These are phyloP conservation scores for Taphrina communis DNA, from an alignment of 1,139 yeast species.

Conservation along the genomic window DNA sequence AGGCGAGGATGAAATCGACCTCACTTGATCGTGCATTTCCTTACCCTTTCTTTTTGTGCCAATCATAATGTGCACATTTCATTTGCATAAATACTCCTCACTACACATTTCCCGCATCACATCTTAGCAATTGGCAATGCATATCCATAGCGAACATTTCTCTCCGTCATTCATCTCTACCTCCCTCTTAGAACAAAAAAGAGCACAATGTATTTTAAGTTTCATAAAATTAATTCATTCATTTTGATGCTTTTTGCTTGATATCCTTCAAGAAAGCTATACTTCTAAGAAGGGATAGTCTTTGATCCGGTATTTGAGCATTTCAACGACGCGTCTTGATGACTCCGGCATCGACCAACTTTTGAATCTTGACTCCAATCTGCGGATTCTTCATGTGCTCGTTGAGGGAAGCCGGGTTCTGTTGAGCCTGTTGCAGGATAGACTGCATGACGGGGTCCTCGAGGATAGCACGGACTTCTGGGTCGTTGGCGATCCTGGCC, in stretches of 20 bases:
- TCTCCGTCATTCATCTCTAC: background rate
- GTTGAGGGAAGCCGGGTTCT: conserved; percentile 93
- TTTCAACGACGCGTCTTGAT: conserved; percentile 71
- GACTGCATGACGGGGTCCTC: conserved; percentile 98
- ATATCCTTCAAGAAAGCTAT: background rate
- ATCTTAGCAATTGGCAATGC: conserved; percentile 4
- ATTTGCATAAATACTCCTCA: background rate
- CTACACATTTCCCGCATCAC: background rate
- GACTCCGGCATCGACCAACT: conserved; percentile 94
- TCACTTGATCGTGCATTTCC: conserved; percentile 13
- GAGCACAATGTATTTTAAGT: too few species aligned
- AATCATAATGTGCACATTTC: background rate
- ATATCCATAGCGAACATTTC: conserved; percentile 1
- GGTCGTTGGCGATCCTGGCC: conserved; percentile 89
- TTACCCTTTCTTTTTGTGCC: background rate
- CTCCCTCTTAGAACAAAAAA: too few species aligned
- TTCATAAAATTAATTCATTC: background rate
- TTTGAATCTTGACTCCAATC: conserved; percentile 83
- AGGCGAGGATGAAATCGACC: conserved; percentile 16
- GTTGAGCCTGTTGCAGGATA: conserved; percentile 90
- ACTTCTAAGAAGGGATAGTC: background rate
- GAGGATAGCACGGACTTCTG: conserved; percentile 84
- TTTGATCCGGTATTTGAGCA: too few species aligned
- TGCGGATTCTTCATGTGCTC: conserved; percentile 98
- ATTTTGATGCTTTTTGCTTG: background rate